These are phyloP conservation scores for Apiotrichum veenhuisii DNA, from an alignment of 1,284 basidiomycete species.

Conservation along the genomic window DNA sequence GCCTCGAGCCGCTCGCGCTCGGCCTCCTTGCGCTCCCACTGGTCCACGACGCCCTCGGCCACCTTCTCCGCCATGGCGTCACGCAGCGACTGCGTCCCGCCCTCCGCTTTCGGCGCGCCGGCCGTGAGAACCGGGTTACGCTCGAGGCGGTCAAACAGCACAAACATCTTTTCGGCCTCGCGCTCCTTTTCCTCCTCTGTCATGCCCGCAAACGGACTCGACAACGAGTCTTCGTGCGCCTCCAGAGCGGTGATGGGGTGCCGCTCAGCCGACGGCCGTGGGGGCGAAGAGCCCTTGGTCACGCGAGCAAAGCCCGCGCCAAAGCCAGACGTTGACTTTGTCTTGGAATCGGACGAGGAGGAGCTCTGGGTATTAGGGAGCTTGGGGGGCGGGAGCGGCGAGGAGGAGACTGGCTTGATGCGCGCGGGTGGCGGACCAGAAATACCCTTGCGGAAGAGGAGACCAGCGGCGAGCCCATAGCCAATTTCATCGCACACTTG, in stretches of 20 bases:
- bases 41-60: constrained; percentile 55
- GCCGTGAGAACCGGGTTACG: constrained; percentile 54
- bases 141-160: constrained; percentile 81
- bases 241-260: constrained; percentile 72
- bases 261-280: constrained; percentile 45
- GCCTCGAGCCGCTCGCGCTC: constrained; percentile 30
- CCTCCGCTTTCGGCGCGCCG: constrained; percentile 30
- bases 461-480: constrained; percentile 88
- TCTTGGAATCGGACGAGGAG: background rate
- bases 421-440: constrained; percentile 56
- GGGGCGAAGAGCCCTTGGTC: background rate
- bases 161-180: constrained; percentile 84
- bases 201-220: constrained; percentile 57
- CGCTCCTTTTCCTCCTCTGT: constrained; percentile 85
- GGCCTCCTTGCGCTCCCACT: constrained; percentile 27
- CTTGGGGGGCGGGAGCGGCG: background rate
- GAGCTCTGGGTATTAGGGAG: background rate
- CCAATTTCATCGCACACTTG: constrained; percentile 70
- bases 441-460: constrained; percentile 83
- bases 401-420: constrained; percentile 51
- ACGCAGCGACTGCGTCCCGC: constrained; percentile 23
- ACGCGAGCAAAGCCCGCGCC: background rate
- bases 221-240: constrained; percentile 47
- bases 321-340: background rate
- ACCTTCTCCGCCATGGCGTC: constrained; percentile 68